Conservation (phyloP, 257 asterid genomes). For the Solanum rostratum region DNA sequence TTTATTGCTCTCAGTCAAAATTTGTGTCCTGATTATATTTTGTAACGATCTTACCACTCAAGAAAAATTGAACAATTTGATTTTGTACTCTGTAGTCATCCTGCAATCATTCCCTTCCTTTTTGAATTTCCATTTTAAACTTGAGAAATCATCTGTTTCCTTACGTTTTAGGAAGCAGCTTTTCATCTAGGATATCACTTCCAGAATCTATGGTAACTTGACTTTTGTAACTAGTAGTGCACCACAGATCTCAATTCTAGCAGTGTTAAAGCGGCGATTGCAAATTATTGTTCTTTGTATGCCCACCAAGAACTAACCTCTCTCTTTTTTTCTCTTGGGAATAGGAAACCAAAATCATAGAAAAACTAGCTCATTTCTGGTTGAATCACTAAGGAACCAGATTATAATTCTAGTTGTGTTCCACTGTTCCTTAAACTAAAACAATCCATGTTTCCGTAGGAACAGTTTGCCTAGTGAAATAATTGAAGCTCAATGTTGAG, state of each 20-base stretch:
- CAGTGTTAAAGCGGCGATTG: background rate
- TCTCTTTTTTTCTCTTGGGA: background rate
- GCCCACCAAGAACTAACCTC: background rate
- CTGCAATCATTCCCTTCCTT: background rate
- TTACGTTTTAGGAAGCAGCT: background rate
- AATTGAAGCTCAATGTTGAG: background rate
- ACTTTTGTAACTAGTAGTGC: background rate
- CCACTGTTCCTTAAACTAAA: background rate
- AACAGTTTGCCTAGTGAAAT: background rate
- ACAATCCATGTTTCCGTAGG: background rate
- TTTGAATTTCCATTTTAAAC: background rate
- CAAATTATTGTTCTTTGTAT: background rate
- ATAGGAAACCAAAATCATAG: background rate
- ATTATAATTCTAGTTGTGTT: background rate
- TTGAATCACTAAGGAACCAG: background rate
- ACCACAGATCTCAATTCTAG: background rate
- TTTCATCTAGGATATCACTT: background rate
- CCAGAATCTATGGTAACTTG: background rate
- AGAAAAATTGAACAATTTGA: background rate
- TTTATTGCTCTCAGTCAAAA: background rate
- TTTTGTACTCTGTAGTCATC: background rate
- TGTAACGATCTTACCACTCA: background rate
- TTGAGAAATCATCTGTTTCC: background rate
- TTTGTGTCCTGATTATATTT: background rate
- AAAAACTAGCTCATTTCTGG: background rate